A percentile compares a stretch with the other conserved stretches of the same genome.
These are phyloP conservation scores for Cercophora scortea DNA, from an alignment of 495 filamentous ascomycete species.

Conservation along the genomic window DNA sequence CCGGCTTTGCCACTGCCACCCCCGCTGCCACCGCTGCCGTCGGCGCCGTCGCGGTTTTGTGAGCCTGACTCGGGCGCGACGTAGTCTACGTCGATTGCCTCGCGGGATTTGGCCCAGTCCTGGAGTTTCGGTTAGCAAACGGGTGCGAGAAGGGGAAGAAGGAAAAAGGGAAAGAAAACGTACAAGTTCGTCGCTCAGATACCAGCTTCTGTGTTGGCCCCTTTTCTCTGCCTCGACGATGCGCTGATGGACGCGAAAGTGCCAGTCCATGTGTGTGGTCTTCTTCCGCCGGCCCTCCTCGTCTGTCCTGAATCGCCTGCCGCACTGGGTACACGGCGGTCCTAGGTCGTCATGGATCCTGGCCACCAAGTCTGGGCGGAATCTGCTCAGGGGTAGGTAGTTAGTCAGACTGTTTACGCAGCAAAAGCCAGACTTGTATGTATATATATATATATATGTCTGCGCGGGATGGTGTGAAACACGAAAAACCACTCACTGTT, in stretches of 20 bases:
- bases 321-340: constrained; percentile 84
- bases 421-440: background rate
- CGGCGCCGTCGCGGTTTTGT: background rate
- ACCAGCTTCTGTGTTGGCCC: constrained; percentile 86
- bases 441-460: background rate
- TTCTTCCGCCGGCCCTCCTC: constrained; percentile 77
- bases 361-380: constrained; percentile 63
- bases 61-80: constrained; percentile 14
- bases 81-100: constrained; percentile 59
- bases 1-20: background rate
- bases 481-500: constrained; percentile 24
- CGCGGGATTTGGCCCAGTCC: constrained; percentile 86
- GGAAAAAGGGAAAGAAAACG: constrained; percentile 22
- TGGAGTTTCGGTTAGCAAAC: constrained; percentile 16
- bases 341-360: constrained; percentile 71
- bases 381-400: constrained; percentile 37
- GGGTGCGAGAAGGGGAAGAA: background rate
- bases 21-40: background rate
- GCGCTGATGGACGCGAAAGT: constrained; percentile 88
- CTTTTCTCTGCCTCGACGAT: constrained; percentile 73
- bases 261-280: constrained; percentile 94
- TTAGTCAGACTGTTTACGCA: constrained; percentile 7
- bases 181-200: constrained; percentile 76
- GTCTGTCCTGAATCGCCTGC: constrained; percentile 70
- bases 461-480: constrained; percentile 6